Evolutionary conservation across 805 yeast species (phyloP).

Genomic region (Nakazawaea ishiwadae): DNA sequence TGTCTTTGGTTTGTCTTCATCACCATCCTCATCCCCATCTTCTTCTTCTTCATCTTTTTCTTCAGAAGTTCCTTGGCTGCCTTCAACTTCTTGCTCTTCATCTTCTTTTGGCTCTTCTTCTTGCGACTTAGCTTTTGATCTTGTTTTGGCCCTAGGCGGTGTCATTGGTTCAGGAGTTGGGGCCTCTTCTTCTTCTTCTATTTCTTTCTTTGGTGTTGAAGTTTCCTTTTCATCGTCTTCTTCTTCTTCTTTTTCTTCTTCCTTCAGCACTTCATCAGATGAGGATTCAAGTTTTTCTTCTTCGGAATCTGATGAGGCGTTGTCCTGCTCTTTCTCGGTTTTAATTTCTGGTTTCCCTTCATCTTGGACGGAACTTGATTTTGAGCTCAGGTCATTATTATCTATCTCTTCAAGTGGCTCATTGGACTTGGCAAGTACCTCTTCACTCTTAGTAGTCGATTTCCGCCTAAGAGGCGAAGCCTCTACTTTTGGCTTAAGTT

Average conservation of each 20-base stretch:
- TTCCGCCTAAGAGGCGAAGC: constrained; percentile 6
- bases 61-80: no score
- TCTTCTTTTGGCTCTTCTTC: not conserved
- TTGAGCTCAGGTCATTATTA: no score
- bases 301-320: no score
- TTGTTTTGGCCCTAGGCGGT: constrained; percentile 11
- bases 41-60: not conserved
- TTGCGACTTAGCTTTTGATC: no score
- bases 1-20: constrained; percentile 11
- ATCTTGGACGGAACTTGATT: no score
- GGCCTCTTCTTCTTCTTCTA: constrained; percentile 13
- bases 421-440: no score
- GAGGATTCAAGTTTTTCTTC: no score
- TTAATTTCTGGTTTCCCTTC: no score
- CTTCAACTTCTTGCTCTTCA: constrained; percentile 1
- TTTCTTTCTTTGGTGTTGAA: constrained; percentile 5
- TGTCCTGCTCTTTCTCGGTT: no score
- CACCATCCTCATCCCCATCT: constrained; percentile 5
- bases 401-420: constrained; percentile 7
- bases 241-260: constrained; percentile 7
- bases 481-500: constrained; percentile 5
- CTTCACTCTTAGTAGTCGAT: not conserved
- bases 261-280: constrained; percentile 6
- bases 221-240: constrained; percentile 5
- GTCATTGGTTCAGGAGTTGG: constrained; percentile 20